Evolutionary conservation across 2,329 filamentous ascomycete genomes (phyloP), one percentile per base, ranked within the genome.

Genomic region (Periconia digitata): DNA sequence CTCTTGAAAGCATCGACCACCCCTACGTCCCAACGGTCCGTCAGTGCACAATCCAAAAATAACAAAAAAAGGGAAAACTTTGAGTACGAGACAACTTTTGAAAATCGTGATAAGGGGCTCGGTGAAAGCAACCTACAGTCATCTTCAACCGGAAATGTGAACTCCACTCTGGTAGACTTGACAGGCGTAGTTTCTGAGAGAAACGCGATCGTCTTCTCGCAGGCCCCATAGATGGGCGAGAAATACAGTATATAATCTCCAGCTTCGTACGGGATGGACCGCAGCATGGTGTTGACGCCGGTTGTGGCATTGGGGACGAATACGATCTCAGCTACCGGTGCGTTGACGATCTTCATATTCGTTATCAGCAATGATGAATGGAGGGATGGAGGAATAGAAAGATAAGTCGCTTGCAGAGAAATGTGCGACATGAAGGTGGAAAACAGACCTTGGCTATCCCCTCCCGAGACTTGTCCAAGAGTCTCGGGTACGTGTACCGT

Each of bases 231-330:
- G 44, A 91, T 81, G 35, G 88, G 90, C 32, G 80, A 81, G 65
- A 96, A 95, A 70, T 85, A 86, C 38, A 95, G 61, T 53, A 95
- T 87, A 53, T 87, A 84, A 64, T 96, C 92, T 51, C 86, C 85
- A 0, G 76, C 67, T 32, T 82, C 69, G 79, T 85, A 95, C 1
- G 67, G 63, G 2, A 96, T 70, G 65, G 87, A 92, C 36, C 86
- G 83, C n/a, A 96, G 79, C 5, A 95, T 82, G 0, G 85, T 89
- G 72, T 94, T 92, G 40, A 91, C 72, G 20, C 83, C 89, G 0
- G 82, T 85, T 0, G 90, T 95, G 12, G 91, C 90, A 67, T 96
- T 96, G 48, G 82, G 76, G 1, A 95, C 84, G 55, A 95, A 86
- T 1, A 95, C 90, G 34, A 89, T 75, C 8, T 85, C 84, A 8